phyloP scores from a whole-genome alignment of 331 rosid species.

The Quercus lobata region DNA sequence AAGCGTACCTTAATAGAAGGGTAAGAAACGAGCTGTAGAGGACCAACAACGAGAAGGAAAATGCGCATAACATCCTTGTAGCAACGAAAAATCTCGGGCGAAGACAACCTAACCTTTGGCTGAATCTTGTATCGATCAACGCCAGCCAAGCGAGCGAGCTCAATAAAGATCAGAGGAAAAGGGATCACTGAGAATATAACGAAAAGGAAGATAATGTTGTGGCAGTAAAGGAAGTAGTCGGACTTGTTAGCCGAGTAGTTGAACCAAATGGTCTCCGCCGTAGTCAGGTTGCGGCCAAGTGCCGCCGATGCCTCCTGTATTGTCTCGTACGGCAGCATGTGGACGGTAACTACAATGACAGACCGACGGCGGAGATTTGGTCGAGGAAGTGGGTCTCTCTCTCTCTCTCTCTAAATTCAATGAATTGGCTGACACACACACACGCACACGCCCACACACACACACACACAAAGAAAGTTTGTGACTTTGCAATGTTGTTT shows the following conservation, averaged over 20 bases:
- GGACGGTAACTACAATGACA: background rate
- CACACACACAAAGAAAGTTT: background rate
- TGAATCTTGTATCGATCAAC: constrained; percentile 69
- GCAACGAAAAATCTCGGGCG: constrained; percentile 49
- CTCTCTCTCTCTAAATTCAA: too few relatives aligned
- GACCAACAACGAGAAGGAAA: constrained; percentile 53
- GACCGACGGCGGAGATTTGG: background rate
- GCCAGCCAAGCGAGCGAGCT: constrained; percentile 40
- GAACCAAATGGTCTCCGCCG: constrained; percentile 74
- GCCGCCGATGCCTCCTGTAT: constrained; percentile 47
- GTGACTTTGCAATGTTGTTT: background rate
- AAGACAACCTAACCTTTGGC: constrained; percentile 49
- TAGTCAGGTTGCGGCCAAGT: constrained; percentile 61
- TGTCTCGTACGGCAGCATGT: constrained; percentile 63
- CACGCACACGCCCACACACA: background rate
- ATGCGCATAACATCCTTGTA: constrained; percentile 63
- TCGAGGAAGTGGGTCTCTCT: background rate
- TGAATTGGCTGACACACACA: background rate
- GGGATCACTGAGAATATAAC: constrained; percentile 59
- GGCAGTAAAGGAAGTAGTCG: constrained; percentile 73
- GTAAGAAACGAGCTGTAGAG: constrained; percentile 68
- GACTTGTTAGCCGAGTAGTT: constrained; percentile 71
- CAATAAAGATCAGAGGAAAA: constrained; percentile 51
- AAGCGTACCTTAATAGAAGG: constrained; percentile 61
- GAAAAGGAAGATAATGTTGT: constrained; percentile 65